Percentiles rank a stretch among this genome's conserved stretches.
Conservation (phyloP, 1,284 basidiomycete species). For the Cutaneotrichosporon mucoides region DNA sequence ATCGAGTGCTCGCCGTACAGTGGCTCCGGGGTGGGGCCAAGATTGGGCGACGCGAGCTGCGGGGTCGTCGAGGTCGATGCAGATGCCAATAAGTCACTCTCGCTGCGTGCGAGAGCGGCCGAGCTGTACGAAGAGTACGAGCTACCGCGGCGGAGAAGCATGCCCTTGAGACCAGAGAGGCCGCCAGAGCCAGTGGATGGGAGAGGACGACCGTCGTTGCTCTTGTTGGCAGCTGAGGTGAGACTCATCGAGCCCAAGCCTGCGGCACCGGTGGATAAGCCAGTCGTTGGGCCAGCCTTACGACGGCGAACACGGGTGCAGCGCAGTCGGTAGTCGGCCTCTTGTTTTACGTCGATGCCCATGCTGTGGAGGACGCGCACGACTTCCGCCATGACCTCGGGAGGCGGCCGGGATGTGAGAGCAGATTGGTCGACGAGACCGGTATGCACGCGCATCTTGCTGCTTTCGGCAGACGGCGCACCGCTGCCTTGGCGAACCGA, state of each 20-base stretch:
- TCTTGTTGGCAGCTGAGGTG: constrained; percentile 72
- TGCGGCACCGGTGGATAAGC: constrained; percentile 33
- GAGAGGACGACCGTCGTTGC: constrained; percentile 64
- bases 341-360: constrained; percentile 83
- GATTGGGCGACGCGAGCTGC: constrained; percentile 12
- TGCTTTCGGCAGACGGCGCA: constrained; percentile 49
- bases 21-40: constrained; percentile 51
- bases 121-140: constrained; percentile 62
- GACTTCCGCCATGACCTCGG: constrained; percentile 82
- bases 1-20: constrained; percentile 70
- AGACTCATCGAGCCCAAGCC: constrained; percentile 63
- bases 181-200: constrained; percentile 64
- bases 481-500: background rate
- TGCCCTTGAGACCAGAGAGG: constrained; percentile 68
- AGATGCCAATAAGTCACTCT: constrained; percentile 43
- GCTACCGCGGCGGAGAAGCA: constrained; percentile 79
- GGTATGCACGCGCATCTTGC: constrained; percentile 74
- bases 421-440: constrained; percentile 91
- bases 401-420: constrained; percentile 76
- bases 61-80: constrained; percentile 38
- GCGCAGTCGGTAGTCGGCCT: constrained; percentile 82
- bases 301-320: constrained; percentile 70
- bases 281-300: constrained; percentile 54
- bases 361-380: constrained; percentile 73
- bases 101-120: constrained; percentile 28